Evolutionary conservation across 306 rosid species (phyloP).

Genomic region (Chamaecrista fasciculata): DNA sequence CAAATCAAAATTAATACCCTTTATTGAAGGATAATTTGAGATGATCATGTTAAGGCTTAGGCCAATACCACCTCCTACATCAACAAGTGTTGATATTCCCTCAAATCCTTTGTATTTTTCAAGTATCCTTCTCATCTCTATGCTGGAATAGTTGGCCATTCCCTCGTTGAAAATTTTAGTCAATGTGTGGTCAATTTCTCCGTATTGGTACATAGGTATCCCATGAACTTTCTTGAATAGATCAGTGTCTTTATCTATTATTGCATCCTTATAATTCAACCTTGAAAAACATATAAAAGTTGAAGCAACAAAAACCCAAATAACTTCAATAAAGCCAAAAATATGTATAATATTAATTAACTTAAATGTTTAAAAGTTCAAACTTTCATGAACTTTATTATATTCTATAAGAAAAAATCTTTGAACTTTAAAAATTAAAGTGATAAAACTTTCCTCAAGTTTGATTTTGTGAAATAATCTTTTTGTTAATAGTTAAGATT

Average conservation of each 20-base stretch:
- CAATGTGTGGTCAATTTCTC: slow-evolving; percentile 22
- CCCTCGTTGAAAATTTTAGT: slow-evolving; percentile 13
- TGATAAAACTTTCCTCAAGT: no score
- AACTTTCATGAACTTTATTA: no score
- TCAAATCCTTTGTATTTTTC: slow-evolving; percentile 37
- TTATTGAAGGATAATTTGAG: slow-evolving; percentile 35
- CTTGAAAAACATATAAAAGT: background rate
- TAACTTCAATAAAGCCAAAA: background rate
- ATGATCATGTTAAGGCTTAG: slow-evolving; percentile 26
- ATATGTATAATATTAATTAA: background rate
- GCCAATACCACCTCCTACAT: slow-evolving; percentile 33
- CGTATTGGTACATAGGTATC: slow-evolving; percentile 23
- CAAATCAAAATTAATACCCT: slow-evolving; percentile 35
- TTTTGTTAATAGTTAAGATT: no score
- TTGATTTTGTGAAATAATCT: no score
- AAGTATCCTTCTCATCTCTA: slow-evolving; percentile 16
- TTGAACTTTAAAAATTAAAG: no score
- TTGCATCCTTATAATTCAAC: slow-evolving; percentile 30
- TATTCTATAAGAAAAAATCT: no score
- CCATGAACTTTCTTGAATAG: slow-evolving; percentile 34
- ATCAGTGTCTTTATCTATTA: slow-evolving; percentile 9
- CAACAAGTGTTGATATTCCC: slow-evolving; percentile 29
- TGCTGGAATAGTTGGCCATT: slow-evolving; percentile 15
- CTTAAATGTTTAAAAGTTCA: no score
- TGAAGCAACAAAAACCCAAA: background rate